A percentile compares a stretch with the other conserved stretches of the same genome.
Evolutionary conservation across 1,284 basidiomycete genomes (phyloP).

Genomic region (Anthracocystis panici-leucophaei): DNA sequence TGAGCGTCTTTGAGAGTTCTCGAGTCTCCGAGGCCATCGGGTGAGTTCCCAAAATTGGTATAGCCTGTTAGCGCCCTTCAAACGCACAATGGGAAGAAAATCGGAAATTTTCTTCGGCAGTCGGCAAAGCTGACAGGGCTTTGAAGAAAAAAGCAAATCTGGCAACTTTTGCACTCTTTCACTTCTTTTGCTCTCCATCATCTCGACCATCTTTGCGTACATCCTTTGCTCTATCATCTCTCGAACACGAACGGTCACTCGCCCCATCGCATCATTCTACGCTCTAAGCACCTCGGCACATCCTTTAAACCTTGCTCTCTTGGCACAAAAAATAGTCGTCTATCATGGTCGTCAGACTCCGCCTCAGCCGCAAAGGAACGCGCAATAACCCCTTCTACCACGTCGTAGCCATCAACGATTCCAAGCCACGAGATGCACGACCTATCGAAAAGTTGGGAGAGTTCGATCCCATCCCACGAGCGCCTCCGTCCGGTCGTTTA

Average conservation of each 20-base stretch:
- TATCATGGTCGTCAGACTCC: constrained; percentile 84
- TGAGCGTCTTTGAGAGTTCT: too few relatives aligned
- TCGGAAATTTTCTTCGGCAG: constrained; percentile 7
- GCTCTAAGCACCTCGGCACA: too few relatives aligned
- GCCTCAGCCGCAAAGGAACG: constrained; percentile 85
- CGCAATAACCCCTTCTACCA: constrained; percentile 86
- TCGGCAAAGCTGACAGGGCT: constrained; percentile 6
- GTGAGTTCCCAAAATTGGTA: neutral
- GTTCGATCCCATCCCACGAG: constrained; percentile 78
- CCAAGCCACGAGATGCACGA: constrained; percentile 83
- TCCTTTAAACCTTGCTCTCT: neutral
- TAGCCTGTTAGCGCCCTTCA: neutral
- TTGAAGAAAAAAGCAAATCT: constrained; percentile 10
- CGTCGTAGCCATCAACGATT: constrained; percentile 84
- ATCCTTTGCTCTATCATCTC: neutral
- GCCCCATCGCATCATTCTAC: too few relatives aligned
- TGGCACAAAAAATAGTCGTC: neutral
- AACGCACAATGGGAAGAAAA: neutral
- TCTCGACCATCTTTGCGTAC: neutral
- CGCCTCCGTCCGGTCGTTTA: constrained; percentile 8
- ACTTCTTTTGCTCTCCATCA: neutral
- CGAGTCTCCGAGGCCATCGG: neutral
- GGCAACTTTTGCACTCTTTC: neutral
- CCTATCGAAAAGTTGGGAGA: constrained; percentile 90
- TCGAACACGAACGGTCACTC: neutral